Evolutionary conservation across 2,329 filamentous ascomycete genomes (phyloP).

Genomic region (Pseudopithomyces maydicus): DNA sequence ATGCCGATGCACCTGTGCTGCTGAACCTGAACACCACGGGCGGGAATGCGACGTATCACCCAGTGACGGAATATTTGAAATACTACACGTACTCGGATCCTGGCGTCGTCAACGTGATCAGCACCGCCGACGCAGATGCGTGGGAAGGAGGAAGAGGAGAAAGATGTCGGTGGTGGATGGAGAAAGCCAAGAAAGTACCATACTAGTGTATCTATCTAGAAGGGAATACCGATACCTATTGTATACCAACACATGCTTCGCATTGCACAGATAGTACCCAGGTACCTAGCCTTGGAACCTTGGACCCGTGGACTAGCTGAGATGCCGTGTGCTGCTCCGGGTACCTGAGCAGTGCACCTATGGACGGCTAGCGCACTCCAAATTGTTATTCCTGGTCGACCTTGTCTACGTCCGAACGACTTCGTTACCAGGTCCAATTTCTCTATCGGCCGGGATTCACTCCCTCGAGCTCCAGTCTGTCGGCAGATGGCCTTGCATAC

Average conservation of each 20-base stretch:
- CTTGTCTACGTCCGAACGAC: too few relatives aligned
- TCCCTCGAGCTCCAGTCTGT: background rate
- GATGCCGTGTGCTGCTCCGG: too few relatives aligned
- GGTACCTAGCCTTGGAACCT: too few relatives aligned
- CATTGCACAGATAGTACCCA: too few relatives aligned
- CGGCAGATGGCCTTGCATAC: too few relatives aligned
- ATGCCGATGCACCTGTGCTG: conserved; percentile 19
- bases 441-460: background rate
- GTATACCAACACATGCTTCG: too few relatives aligned
- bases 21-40: conserved; percentile 39
- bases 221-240: too few relatives aligned
- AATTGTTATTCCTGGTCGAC: too few relatives aligned
- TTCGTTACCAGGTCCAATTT: too few relatives aligned
- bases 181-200: conserved; percentile 28
- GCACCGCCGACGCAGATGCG: conserved; percentile 27
- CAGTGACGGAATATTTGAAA: conserved; percentile 29
- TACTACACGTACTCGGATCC: conserved; percentile 37
- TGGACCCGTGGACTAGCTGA: too few relatives aligned
- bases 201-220: conserved; percentile 8
- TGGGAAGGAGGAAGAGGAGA: conserved; percentile 40
- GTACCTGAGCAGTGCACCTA: too few relatives aligned
- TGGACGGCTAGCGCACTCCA: too few relatives aligned
- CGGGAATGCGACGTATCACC: conserved; percentile 21
- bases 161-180: conserved; percentile 39
- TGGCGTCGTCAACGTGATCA: conserved; percentile 37